phyloP scores from a whole-genome alignment of 2,329 filamentous ascomycete species.

The Herpotrichia juniperi region DNA sequence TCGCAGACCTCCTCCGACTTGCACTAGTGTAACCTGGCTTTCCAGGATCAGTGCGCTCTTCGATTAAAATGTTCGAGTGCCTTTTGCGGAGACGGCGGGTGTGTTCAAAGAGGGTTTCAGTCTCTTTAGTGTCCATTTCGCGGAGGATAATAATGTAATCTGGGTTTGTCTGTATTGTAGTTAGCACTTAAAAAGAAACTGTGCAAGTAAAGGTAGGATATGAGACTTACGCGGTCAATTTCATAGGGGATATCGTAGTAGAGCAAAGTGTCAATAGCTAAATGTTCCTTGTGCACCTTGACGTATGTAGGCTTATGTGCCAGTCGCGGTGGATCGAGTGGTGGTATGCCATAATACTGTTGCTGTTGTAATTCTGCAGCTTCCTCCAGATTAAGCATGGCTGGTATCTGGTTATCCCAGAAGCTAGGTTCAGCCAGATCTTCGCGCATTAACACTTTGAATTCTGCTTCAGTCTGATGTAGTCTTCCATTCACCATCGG shows the following conservation, averaged over 20 bases:
- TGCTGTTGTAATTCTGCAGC: constrained; percentile 41
- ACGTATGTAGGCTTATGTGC: constrained; percentile 51
- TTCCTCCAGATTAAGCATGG: constrained; percentile 55
- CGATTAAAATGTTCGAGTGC: constrained; percentile 48
- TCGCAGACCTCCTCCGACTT: constrained; percentile 38
- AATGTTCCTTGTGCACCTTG: constrained; percentile 54
- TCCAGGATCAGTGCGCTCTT: constrained; percentile 45
- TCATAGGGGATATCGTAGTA: constrained; percentile 58
- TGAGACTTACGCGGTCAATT: constrained; percentile 52
- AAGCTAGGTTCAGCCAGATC: constrained; percentile 52
- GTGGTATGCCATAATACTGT: constrained; percentile 30
- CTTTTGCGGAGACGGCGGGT: constrained; percentile 51
- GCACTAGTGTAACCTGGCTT: constrained; percentile 55
- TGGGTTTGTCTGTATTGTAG: constrained; percentile 42
- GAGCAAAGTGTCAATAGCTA: constrained; percentile 53
- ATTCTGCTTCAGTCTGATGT: constrained; percentile 50
- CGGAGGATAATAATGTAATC: constrained; percentile 58
- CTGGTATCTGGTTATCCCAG: constrained; percentile 55
- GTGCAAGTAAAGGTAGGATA: not conserved
- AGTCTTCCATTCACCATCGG: constrained; percentile 48
- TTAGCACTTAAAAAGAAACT: constrained; percentile 7
- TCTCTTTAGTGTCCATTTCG: constrained; percentile 56
- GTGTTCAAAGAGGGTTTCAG: constrained; percentile 58
- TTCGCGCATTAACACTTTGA: constrained; percentile 53
- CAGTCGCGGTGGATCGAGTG: constrained; percentile 37